Conservation (phyloP, 2,329 filamentous ascomycete genomes). For the Alternaria sp. region DNA sequence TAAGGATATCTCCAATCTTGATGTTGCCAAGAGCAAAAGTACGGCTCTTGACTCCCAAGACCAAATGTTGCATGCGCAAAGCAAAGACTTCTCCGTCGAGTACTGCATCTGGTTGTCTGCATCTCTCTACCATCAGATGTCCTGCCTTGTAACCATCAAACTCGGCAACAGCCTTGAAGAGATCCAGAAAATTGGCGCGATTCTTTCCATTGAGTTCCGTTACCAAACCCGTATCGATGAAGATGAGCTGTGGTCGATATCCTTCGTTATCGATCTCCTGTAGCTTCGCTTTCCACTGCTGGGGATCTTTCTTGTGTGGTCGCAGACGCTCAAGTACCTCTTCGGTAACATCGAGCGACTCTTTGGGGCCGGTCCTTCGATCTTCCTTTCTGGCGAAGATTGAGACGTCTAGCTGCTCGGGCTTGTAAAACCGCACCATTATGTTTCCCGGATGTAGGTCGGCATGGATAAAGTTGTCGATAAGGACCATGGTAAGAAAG, state of each 20-base stretch:
- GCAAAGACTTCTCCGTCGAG: constrained; percentile 91
- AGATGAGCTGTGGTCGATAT: constrained; percentile 92
- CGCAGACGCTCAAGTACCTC: constrained; percentile 82
- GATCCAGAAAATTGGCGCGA: constrained; percentile 87
- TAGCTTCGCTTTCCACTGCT: constrained; percentile 79
- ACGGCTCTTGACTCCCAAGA: constrained; percentile 86
- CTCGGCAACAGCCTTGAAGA: constrained; percentile 95
- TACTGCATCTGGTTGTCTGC: constrained; percentile 89
- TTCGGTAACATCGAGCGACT: constrained; percentile 81
- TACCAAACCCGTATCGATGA: constrained; percentile 95
- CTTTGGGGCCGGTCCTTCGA: constrained; percentile 50
- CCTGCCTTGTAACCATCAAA: constrained; percentile 97
- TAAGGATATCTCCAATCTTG: constrained; percentile 94
- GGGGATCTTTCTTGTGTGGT: constrained; percentile 72
- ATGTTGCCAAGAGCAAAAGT: constrained; percentile 94
- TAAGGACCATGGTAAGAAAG: constrained; percentile 93
- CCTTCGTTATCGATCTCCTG: constrained; percentile 83
- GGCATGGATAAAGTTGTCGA: constrained; percentile 98
- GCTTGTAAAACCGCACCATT: constrained; percentile 98
- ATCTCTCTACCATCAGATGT: constrained; percentile 94
- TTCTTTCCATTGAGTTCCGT: constrained; percentile 91
- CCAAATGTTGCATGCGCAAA: constrained; percentile 95
- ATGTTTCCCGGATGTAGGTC: constrained; percentile 98
- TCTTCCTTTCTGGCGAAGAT: constrained; percentile 56
- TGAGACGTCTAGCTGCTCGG: constrained; percentile 73